Percentiles rank a stretch among this genome's conserved stretches.
These are phyloP conservation scores for Chaetomium cochliodes DNA, from an alignment of 495 filamentous ascomycete species.

Conservation along the genomic window DNA sequence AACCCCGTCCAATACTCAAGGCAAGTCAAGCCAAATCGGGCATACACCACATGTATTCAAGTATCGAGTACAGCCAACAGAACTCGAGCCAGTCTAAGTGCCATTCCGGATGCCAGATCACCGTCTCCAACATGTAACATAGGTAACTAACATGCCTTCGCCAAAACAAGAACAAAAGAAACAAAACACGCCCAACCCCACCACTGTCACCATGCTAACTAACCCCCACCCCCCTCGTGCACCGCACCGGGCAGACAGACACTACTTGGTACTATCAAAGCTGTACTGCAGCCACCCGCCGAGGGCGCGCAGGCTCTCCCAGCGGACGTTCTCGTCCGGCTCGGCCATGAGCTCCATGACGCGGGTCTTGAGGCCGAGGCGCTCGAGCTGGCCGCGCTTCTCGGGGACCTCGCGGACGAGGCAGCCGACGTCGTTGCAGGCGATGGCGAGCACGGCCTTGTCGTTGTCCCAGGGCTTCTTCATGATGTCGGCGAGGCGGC, in stretches of 20 bases:
- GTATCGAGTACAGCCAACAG: conserved; percentile 1
- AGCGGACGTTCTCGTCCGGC: conserved; percentile 82
- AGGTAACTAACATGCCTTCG: conserved; percentile 1
- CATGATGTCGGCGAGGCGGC: conserved; percentile 84
- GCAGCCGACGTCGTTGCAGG: conserved; percentile 87
- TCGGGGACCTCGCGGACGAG: conserved; percentile 90
- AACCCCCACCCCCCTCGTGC: background rate
- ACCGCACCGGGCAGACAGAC: background rate
- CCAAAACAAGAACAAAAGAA: conserved; percentile 2
- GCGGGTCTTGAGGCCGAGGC: conserved; percentile 80
- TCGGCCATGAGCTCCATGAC: conserved; percentile 97
- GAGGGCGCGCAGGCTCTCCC: conserved; percentile 91
- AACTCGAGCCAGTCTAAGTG: conserved; percentile 22
- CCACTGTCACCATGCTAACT: background rate
- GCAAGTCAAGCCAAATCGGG: background rate
- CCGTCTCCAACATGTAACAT: conserved; percentile 5
- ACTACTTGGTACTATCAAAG: conserved; percentile 59
- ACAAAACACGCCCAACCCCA: background rate
- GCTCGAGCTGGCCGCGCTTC: conserved; percentile 77
- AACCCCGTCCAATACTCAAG: background rate
- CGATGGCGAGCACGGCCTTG: conserved; percentile 93
- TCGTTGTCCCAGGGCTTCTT: conserved; percentile 84
- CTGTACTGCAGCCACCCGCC: conserved; percentile 93
- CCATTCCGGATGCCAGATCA: conserved; percentile 11
- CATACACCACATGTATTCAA: conserved; percentile 9